Base-by-base conservation (phyloP, 2,329 filamentous ascomycete species). In the Endoconidiophora polonica region DNA sequence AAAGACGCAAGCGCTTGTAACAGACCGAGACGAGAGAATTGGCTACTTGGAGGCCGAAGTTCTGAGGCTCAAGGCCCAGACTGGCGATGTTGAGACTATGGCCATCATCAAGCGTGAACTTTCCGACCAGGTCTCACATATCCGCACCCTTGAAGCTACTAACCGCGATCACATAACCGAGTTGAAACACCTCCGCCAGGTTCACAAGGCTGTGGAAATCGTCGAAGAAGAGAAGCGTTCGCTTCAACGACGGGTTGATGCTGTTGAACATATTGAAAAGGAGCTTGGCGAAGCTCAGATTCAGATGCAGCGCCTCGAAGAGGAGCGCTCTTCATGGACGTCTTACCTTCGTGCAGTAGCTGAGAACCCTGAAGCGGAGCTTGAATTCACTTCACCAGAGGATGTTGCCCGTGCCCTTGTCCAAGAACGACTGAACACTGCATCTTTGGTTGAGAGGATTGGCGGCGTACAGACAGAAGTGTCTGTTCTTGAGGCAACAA, bases 201-300 rank as follows among this genome's bases (percentile, higher is more conserved):
- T 82, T 3, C 81, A 87, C 62, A 90, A 85, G 65, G 86, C 84
- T n/a, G 81, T 94, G 1, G 86, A 94, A 59, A 76, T 98, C 2
- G 83, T 96, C 0, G 87, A 98, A 61, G 91, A 98, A 62, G 87
- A 98, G 67, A 96, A 96, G 69, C 74, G 85, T 54, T 77, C 79
- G 0, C 67, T 98, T 20, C 82, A 91, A 62, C 78, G 80, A 29
- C 86, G 79, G 59, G 63, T 98, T 1, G 79, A 86, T 54, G 70
- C 82, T 37, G 81, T 90, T 63, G 78, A 85, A 52, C 71, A 76
- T 10, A 59, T 94, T 7, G 79, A 91, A 59, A 71, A 76, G 24
- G 84, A 95, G 59, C 70, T 96, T 10, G 73, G 77, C 7, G 90
- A 94, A 61, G 76, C 83, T 18, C 76, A 83, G 54, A 72, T 94